A percentile compares a stretch with the other conserved stretches of the same genome.
Evolutionary conservation across 345 rosid genomes (phyloP).

Genomic region (Cardiospermum halicacabum): DNA sequence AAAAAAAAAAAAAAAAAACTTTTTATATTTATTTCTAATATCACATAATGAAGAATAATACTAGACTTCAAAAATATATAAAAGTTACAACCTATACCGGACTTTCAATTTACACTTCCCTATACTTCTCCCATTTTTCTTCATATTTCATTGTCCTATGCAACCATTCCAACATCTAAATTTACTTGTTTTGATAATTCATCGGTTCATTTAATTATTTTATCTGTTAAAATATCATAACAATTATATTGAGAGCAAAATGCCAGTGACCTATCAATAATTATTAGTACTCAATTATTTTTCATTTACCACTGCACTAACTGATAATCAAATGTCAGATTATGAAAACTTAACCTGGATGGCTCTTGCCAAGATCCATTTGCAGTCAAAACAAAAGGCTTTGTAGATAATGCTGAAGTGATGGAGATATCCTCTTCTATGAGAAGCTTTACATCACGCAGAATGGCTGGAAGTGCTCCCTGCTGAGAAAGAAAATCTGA

Average conservation of each 20-base stretch:
- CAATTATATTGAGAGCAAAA: no score
- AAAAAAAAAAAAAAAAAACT: no score
- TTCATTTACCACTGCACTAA: background rate
- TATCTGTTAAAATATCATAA: no score
- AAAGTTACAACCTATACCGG: no score
- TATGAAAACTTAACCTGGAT: constrained; percentile 50
- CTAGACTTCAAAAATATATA: no score
- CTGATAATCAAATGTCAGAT: background rate
- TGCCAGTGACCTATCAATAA: background rate
- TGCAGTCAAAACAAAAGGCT: constrained; percentile 80
- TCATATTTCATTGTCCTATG: background rate
- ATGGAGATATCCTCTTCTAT: constrained; percentile 59
- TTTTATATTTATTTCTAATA: no score
- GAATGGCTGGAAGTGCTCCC: constrained; percentile 57
- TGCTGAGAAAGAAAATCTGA: constrained; percentile 63
- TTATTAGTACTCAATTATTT: background rate
- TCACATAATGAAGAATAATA: no score
- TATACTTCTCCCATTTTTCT: background rate
- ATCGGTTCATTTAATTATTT: background rate
- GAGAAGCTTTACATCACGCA: constrained; percentile 73
- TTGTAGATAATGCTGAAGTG: constrained; percentile 46
- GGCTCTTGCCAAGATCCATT: constrained; percentile 90
- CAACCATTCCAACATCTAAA: background rate
- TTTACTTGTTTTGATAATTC: background rate
- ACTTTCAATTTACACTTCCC: no score